These are phyloP conservation scores for Lathyrus oleraceus DNA, from an alignment of 306 rosid genomes.

Conservation along the genomic window DNA sequence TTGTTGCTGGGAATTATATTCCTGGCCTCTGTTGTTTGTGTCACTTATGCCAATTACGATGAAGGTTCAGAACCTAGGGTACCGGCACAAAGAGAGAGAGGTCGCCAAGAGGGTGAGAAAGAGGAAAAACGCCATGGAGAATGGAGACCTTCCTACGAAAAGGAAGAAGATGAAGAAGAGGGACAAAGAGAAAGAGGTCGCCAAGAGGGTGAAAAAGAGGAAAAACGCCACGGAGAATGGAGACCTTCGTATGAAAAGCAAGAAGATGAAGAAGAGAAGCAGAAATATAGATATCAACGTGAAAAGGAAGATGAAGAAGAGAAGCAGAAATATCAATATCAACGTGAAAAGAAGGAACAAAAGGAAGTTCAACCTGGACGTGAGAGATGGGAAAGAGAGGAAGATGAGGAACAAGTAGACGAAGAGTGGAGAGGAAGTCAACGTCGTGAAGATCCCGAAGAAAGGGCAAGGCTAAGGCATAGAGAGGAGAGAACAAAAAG, in stretches of 20 bases:
- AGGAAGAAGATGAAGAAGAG: neutral
- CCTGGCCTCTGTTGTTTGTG: conserved; percentile 31
- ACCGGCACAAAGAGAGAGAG: conserved; percentile 2
- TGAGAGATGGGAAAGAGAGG: neutral
- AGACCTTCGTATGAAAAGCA: neutral
- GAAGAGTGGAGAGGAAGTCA: neutral
- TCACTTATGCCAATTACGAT: neutral
- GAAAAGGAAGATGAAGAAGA: neutral
- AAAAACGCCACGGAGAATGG: neutral
- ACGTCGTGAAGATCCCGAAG: conserved; percentile 30
- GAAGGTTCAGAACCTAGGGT: neutral
- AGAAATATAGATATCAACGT: no score
- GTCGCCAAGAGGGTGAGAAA: conserved; percentile 6
- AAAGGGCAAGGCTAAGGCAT: conserved; percentile 15
- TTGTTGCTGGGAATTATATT: conserved; percentile 32
- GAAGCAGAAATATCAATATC: no score
- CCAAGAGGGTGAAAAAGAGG: conserved; percentile 17
- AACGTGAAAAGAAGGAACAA: neutral
- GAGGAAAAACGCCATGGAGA: neutral
- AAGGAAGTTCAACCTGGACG: neutral
- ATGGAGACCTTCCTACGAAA: neutral
- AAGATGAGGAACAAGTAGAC: neutral
- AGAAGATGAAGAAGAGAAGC: neutral
- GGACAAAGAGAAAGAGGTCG: conserved; percentile 21
- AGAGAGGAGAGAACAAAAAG: neutral